Conservation (phyloP, 345 rosid genomes). For the Acer saccharum region DNA sequence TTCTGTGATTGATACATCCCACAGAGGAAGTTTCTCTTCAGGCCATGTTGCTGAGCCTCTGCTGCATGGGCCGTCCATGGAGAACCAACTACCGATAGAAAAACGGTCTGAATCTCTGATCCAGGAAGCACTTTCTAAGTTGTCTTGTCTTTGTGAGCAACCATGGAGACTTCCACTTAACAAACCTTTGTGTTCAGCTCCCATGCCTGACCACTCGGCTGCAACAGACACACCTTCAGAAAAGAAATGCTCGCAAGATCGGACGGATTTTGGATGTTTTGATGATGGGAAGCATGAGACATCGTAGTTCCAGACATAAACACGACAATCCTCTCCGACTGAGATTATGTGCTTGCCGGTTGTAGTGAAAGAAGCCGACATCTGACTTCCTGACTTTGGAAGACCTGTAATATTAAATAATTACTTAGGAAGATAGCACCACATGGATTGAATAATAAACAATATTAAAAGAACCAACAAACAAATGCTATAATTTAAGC, state of each 20-base stretch:
- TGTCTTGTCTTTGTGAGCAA: constrained; percentile 15
- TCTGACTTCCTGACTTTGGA: constrained; percentile 63
- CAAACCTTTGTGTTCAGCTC: constrained; percentile 16
- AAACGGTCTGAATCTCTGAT: constrained; percentile 41
- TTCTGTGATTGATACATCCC: constrained; percentile 29
- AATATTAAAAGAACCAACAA: constrained; percentile 5
- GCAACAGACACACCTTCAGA: constrained; percentile 67
- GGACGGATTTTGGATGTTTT: constrained; percentile 46
- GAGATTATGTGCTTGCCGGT: constrained; percentile 77
- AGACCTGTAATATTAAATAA: constrained; percentile 45
- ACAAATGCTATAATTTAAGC: constrained; percentile 2
- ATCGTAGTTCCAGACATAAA: constrained; percentile 74
- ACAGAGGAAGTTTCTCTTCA: constrained; percentile 68
- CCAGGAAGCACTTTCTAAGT: constrained; percentile 18
- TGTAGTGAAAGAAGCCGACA: constrained; percentile 75
- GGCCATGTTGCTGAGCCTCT: constrained; percentile 88
- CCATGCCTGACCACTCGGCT: constrained; percentile 58
- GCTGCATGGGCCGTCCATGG: constrained; percentile 52
- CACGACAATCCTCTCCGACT: constrained; percentile 68
- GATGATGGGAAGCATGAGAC: constrained; percentile 29
- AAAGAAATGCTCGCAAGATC: constrained; percentile 71
- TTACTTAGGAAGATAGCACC: constrained; percentile 9
- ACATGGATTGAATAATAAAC: constrained; percentile 11
- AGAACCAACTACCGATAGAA: constrained; percentile 58
- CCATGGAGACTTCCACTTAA: constrained; percentile 13